Base-by-base conservation (phyloP, 139 green algal species). In the Ettlia oleoabundans region DNA sequence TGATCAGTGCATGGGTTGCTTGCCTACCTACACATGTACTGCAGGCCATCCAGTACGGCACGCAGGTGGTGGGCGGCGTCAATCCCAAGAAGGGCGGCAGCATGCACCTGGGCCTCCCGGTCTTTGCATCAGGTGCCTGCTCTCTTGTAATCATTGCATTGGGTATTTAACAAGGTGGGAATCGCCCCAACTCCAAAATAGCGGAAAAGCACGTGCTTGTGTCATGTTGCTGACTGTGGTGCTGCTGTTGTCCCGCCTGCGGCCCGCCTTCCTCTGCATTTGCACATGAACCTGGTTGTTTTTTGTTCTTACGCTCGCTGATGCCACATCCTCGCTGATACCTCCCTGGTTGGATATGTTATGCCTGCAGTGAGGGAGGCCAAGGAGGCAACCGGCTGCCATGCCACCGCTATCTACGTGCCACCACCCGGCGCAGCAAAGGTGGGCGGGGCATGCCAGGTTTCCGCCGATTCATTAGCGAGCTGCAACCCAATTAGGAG, bases 21-120 rank as follows among this genome's bases (percentile, higher is more conserved):
- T 58, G 47, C 22, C 37, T 76, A 37, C 69, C 32, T 5, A 2
- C 1, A n/a, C 42, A 28, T 40, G 28, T 37, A 30, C 55, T 77
- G 68, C 91, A 99, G 94, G 97, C 97, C 30, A 99, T 99, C 72
- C 90, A 91, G 4, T 99, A 99, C 82, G 97, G 97, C 47, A 99
- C 97, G 1, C 89, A 99, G 33, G 98, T 99, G 93, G 97, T 99
- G 28, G 97, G 95, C 13, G 97, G 97, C 13, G 97, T 99, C 21
- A 98, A 91, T 28, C 97, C 97, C 28, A 97, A 96, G 77, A 99
- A 99, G 89, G 97, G 94, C 18, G 97, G 97, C 71, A 93, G 87
- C 52, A 96, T 85, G 1, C 97, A 99, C 89, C 84, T 99, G n/a
- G 95, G 94, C 26, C 86, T 99, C 21, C 97, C 97, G 7, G 93